Evolutionary conservation across 2,329 filamentous ascomycete species (phyloP), one percentile per base, ranked within the genome.

Genomic region (Furcasterigmium sp.): DNA sequence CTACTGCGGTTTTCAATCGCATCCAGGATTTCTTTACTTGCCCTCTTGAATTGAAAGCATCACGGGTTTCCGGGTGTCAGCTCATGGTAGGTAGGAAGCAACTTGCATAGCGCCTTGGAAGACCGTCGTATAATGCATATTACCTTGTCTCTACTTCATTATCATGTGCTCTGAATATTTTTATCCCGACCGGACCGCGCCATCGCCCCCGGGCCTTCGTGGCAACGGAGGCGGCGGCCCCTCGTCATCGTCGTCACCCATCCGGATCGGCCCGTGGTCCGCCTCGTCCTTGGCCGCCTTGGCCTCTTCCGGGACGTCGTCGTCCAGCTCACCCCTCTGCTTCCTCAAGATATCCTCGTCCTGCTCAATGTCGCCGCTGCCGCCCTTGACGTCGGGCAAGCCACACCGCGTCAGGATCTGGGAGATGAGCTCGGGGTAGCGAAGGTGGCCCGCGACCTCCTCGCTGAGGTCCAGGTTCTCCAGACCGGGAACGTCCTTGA

Each of bases 401-500:
- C 72, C 74, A 53, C 76, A 80, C 32, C 66, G 64, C 15, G 63
- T 61, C 28, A 80, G 60, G 19, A 80, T 78, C 59, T 75, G 67
- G 23, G 68, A 68, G 8, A 72, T 70, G 13, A 79, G 58, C 2
- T 60, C 59, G 0, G 76, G 73, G 49, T 75, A 80, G 20, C 75
- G 68, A 37, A 77, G 56, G 50, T 80, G 75, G 5, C 73, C 73
- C 51, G 63, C 68, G 39, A 80, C 73, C n/a, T 70, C 64, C 5
- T 68, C 66, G 48, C 71, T 78, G 19, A 80, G 60, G 44, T 80
- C 61, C 14, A 79, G 53, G 47, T 79, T 79, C 47, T 73, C 61
- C 57, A 93, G 74, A 3, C 84, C 84, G 5, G 78, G 73, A 14
- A 91, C 78, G 8, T 73, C 76, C 45, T 80, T 55, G 19, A 94